phyloP scores from a whole-genome alignment of 2,329 filamentous ascomycete species.

The Aspergillus sp. region DNA sequence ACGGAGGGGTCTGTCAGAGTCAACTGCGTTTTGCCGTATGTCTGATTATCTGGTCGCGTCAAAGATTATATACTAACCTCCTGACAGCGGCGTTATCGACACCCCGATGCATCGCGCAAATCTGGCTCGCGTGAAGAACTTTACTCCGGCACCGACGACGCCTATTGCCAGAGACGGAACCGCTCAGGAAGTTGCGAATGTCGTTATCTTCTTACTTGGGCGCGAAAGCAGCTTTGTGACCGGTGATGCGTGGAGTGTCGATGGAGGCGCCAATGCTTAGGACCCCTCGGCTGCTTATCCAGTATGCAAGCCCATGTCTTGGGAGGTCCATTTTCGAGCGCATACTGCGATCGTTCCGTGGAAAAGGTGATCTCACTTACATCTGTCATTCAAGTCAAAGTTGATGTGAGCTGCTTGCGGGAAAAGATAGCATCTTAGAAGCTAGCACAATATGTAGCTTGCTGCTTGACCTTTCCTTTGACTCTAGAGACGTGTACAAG shows the following conservation, averaged over 20 bases:
- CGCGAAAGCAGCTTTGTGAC: constrained; percentile 20
- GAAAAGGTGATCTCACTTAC: too few relatives aligned
- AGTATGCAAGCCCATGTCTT: neutral
- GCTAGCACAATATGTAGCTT: too few relatives aligned
- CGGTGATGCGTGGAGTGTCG: constrained; percentile 1
- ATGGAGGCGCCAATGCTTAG: constrained; percentile 1
- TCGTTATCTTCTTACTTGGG: constrained; percentile 18
- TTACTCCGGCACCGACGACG: neutral
- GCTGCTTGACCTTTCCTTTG: too few relatives aligned
- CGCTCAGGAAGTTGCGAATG: constrained; percentile 4
- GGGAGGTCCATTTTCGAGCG: too few relatives aligned
- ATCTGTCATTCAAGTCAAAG: too few relatives aligned
- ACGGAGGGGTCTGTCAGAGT: neutral
- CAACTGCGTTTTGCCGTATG: neutral
- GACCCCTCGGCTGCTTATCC: too few relatives aligned
- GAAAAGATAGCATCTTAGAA: too few relatives aligned
- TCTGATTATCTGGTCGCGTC: neutral
- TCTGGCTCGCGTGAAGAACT: neutral
- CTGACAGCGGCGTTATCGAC: neutral
- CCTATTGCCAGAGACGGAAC: neutral
- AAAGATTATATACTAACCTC: neutral
- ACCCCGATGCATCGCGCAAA: neutral
- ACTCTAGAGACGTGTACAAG: too few relatives aligned
- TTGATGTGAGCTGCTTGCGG: too few relatives aligned
- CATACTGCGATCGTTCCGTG: too few relatives aligned